A percentile compares a stretch with the other conserved stretches of the same genome.
These are phyloP conservation scores for Plasmodium vivax DNA, from an alignment of 169 alveolate genomes.

Conservation along the genomic window DNA sequence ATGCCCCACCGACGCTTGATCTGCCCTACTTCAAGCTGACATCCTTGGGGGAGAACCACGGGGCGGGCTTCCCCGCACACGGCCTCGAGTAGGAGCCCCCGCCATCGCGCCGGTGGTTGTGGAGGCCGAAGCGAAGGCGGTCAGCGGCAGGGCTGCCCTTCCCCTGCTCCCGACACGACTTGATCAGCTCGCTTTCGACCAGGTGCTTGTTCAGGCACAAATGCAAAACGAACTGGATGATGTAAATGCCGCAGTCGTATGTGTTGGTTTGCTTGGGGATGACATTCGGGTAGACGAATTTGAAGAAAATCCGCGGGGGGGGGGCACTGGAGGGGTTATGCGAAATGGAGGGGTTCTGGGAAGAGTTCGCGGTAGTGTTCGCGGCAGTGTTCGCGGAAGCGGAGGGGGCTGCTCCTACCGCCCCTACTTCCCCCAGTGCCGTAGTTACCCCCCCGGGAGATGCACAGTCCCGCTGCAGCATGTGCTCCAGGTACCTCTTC, in stretches of 20 bases:
- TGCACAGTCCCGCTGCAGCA: conserved; percentile 13
- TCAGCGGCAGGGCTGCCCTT: not conserved
- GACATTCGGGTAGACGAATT: conserved; percentile 48
- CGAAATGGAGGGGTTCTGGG: too few species aligned
- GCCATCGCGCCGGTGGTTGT: not conserved
- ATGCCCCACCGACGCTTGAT: not conserved
- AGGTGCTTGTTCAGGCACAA: conserved; percentile 43
- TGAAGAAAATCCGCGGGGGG: conserved; percentile 59
- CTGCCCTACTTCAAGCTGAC: conserved; percentile 26
- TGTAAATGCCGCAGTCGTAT: conserved; percentile 79
- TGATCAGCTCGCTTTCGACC: conserved; percentile 57
- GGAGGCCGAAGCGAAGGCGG: not conserved
- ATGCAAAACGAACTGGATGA: conserved; percentile 76
- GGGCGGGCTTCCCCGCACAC: not conserved
- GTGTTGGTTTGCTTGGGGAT: conserved; percentile 78
- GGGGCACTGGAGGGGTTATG: not conserved
- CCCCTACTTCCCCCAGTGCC: not conserved
- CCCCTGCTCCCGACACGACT: conserved; percentile 12
- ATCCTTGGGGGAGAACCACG: conserved; percentile 61
- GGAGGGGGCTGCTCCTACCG: not conserved
- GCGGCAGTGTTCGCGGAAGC: not conserved
- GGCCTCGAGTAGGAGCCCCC: not conserved
- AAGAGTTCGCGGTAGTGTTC: too few species aligned
- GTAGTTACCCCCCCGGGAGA: not conserved
- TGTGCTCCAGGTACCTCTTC: conserved; percentile 44